Percentiles rank a stretch among this genome's conserved stretches.
Conservation (phyloP, 331 rosid genomes). For the Prunus yedoensis region DNA sequence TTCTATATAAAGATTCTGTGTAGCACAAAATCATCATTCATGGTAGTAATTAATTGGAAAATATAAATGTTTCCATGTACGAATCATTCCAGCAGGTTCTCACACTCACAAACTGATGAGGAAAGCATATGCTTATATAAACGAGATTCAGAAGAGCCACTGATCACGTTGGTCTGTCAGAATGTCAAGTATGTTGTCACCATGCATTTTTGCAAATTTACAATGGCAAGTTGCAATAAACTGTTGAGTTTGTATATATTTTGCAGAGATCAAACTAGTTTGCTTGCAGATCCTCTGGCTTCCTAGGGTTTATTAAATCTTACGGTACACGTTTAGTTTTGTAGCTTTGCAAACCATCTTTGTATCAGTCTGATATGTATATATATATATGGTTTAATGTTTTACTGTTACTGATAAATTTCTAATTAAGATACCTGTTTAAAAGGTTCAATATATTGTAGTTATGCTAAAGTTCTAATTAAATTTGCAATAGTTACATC, state of each 20-base stretch:
- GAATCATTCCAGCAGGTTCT: conserved; percentile 34
- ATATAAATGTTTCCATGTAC: conserved; percentile 23
- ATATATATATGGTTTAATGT: background rate
- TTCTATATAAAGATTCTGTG: background rate
- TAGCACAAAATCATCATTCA: background rate
- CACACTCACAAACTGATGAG: background rate
- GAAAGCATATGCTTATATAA: background rate
- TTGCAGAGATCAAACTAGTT: background rate
- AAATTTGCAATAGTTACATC: too few relatives aligned
- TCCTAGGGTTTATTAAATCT: background rate
- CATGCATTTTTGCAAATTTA: background rate
- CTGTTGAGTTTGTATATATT: background rate
- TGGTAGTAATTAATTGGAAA: too few relatives aligned
- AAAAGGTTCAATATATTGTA: too few relatives aligned
- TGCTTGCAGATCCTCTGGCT: background rate
- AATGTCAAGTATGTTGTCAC: background rate
- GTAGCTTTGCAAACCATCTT: background rate
- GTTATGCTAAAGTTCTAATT: too few relatives aligned
- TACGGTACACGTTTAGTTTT: background rate
- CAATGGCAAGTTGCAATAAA: conserved; percentile 3
- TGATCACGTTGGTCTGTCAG: conserved; percentile 32
- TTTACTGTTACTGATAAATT: too few relatives aligned
- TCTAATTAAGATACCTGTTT: too few relatives aligned
- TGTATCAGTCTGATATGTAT: background rate
- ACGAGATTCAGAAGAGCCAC: conserved; percentile 5